These are phyloP conservation scores for Globisporangium nodosum DNA, from an alignment of 352 stramenopile genomes.

Conservation along the genomic window DNA sequence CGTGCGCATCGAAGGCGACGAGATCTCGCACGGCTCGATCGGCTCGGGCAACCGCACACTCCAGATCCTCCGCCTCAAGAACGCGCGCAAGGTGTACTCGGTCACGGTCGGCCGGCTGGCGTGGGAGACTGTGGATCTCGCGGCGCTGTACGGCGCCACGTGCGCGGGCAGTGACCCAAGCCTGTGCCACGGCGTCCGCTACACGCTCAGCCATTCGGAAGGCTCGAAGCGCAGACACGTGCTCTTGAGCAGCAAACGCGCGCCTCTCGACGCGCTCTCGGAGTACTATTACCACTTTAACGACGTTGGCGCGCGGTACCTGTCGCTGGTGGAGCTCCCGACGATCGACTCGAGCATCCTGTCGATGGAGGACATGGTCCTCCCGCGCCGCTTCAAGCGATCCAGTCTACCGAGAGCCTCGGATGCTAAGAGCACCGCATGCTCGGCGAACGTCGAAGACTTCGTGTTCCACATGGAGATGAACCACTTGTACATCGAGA, in stretches of 20 bases:
- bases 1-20: constrained; percentile 5
- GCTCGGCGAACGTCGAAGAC: background rate
- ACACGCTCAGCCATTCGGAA: background rate
- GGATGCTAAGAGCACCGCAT: background rate
- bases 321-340: background rate
- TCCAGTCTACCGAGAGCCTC: constrained; percentile 2
- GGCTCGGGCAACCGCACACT: background rate
- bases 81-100: constrained; percentile 19
- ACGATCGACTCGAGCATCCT: background rate
- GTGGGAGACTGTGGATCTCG: constrained; percentile 13
- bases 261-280: background rate
- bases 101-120: constrained; percentile 17
- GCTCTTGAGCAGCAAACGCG: background rate
- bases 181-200: constrained; percentile 3
- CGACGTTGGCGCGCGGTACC: background rate
- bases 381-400: background rate
- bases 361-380: background rate
- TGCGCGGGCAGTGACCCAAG: background rate
- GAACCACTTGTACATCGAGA: constrained; percentile 40
- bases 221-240: background rate
- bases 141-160: constrained; percentile 8
- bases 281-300: background rate
- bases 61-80: constrained; percentile 5
- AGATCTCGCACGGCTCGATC: constrained; percentile 1
- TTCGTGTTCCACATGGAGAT: constrained; percentile 18